These are phyloP conservation scores for Phallus indusiatus DNA, from an alignment of 768 basidiomycete species.

Conservation along the genomic window DNA sequence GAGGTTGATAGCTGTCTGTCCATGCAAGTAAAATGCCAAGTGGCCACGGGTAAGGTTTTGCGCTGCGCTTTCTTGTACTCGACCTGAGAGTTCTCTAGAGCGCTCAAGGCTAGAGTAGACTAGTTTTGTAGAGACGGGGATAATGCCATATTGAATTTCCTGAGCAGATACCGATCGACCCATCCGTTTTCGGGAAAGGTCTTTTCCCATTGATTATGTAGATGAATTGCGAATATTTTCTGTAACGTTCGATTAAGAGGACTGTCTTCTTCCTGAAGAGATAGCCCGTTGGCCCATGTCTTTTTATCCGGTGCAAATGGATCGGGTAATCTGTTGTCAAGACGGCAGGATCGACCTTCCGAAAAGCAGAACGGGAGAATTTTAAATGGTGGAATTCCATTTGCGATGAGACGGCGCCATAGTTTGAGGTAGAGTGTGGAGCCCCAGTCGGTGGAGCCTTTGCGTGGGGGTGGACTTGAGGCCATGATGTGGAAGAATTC, in stretches of 20 bases:
- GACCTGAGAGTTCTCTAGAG: no score
- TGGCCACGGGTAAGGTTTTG: no score
- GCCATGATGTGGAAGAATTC: slow-evolving; percentile 92
- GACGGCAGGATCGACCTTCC: slow-evolving; percentile 83
- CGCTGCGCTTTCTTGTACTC: no score
- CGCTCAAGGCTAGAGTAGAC: no score
- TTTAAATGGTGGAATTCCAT: slow-evolving; percentile 73
- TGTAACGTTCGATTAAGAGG: slow-evolving; percentile 47
- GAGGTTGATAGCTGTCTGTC: no score
- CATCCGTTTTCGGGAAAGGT: slow-evolving; percentile 74
- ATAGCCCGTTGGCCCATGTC: slow-evolving; percentile 62
- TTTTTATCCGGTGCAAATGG: slow-evolving; percentile 58
- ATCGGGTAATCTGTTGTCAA: slow-evolving; percentile 89
- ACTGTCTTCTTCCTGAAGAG: slow-evolving; percentile 50
- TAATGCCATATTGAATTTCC: slow-evolving; percentile 41
- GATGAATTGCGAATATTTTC: slow-evolving; percentile 79
- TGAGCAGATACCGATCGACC: slow-evolving; percentile 73
- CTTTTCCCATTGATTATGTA: slow-evolving; percentile 97
- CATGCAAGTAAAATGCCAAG: no score
- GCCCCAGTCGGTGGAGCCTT: slow-evolving; percentile 90
- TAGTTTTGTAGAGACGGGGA: neutral
- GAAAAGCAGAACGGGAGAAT: slow-evolving; percentile 93
- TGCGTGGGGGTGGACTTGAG: slow-evolving; percentile 57
- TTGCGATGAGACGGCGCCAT: slow-evolving; percentile 73
- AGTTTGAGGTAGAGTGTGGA: slow-evolving; percentile 85